Evolutionary conservation across 805 yeast species (phyloP), one percentile per base, ranked within the genome.

Genomic region (Kodamaea leandrae): DNA sequence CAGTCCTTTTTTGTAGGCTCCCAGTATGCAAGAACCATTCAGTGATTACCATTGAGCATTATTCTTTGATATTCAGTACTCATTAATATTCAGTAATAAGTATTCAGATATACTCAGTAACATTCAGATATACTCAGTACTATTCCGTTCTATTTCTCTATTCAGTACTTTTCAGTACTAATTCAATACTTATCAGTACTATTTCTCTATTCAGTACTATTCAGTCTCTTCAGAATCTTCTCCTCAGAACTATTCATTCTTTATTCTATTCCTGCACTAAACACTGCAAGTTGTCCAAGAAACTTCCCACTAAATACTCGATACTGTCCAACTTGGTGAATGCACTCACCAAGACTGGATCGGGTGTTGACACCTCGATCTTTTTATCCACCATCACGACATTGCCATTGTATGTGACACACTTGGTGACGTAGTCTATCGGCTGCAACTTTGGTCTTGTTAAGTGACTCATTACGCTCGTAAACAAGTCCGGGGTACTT

Each of bases 371-470:
- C 3, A 81, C 79, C 44, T 78, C 79, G 16, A 80, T 62, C 42
- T 77, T 79, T 44, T 76, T 82, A 45, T 66, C 62, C 18, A 82
- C 79, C 53, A 78, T 77, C 18, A 82, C 89, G 32, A 82, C 87
- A 48, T 64, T 68, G 30, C 68, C 64, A 43, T 75, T 64, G 55
- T 74, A 83, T 0, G 89, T 46, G 17, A 46, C 43, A 41, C 86
- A 78, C 45, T 82, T 72, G 13, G 83, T 80, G 37, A 83, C 64
- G 54, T 76, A 58, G 49, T 77, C 80, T 35, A 68, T 61, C 16
- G 82, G 67, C 21, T 52, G 58, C 32, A 54, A 48, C 38, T 51
- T 61, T 6, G 60, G 64, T 40, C 54, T 55, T 28, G 66, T 49
- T 19, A 61, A 49, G 41, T 54, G 60, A 26, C 51, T 50, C 15